Evolutionary conservation across 1,284 basidiomycete species (phyloP), one percentile per base, ranked within the genome.

Genomic region (Cystobasidium pallidum): DNA sequence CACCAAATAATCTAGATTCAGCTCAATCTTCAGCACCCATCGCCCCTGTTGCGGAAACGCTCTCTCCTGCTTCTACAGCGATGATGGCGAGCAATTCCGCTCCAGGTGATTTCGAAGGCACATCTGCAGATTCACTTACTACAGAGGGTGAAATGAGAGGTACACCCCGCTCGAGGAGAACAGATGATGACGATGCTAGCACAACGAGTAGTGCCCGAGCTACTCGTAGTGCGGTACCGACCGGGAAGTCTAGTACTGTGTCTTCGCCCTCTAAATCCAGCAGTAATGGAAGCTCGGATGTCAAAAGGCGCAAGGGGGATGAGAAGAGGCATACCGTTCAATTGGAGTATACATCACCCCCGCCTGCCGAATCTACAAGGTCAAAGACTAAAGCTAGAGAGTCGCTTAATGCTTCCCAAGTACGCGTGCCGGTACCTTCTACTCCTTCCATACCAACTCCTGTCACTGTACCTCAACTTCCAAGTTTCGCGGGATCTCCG

Each of bases 241-340:
- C n/a, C 17, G 55, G 54, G 7, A 30, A 28, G 39, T 17, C 19
- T n/a, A 47, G 54, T 43, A 64, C 28, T 41, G 51, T 63, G 21
- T 54, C 49, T 34, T 59, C 66, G 8, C 54, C 66, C 6, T 57
- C 66, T 19, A 57, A 52, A 19, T 43, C 54, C 2, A 49, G 43
- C 34, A 66, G 64, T 49, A 54, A 54, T 57, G 47, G 26, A 28
- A 39, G 54, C 36, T 62, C 72, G 28, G 74, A 75, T 34, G 65
- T 61, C 11, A 58, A 70, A 32, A 65, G 28, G 52, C 75, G 70
- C 65, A 74, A 75, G 70, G 76, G 65, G 75, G 81, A 78, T 78
- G 79, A 66, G 65, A 86, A 88, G 80, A 82, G 89, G 17, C 92
- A 95, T 81, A 95, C 93, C 1, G 91, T 95, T 49, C 92, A 96